Base-by-base conservation (phyloP, 352 stramenopile genomes). In the Pythium periplocum region DNA sequence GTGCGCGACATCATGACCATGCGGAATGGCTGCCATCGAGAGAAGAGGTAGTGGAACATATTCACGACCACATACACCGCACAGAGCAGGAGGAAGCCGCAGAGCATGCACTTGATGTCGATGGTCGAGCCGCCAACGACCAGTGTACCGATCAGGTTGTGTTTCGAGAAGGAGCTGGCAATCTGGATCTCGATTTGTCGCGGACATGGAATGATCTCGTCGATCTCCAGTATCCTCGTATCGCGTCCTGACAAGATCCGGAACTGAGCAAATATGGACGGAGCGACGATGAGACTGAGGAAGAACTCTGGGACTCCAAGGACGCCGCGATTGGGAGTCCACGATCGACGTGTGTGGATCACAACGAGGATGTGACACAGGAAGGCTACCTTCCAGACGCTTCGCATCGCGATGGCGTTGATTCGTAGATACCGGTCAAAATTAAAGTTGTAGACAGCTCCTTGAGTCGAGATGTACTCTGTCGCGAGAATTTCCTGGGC, bases 401-500 rank as follows among this genome's bases (percentile, higher is more conserved):
- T 10, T 17, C 7, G 26, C 43, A 17, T 48, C 43, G 43, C 12
- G 11, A 9, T 7, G 26, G 17, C 17, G 17, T 26, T 26, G 17
- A 26, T 26, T 26, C 17, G 17, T 26, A 26, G 17, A 26, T 26
- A 26, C 17, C 17, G 17, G 17, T 26, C 17, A 26, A 26, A 26
- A 0, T 26, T 26, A 26, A 26, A 26, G 17, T 26, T 26, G 17
- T 26, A 26, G 17, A 26, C 17, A 26, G 17, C 17, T 26, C 73
- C 73, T 1, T 48, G 51, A 9, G 62, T 33, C 0, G 71, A 66
- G 7, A 57, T 68, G 53, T 73, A 80, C 2, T 68, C 53, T 17
- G 53, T 54, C 30, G 69, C 55, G 0, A 77, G 49, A 0, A 78
- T 45, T 12, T 69, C 45, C 50, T 82, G 81, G 4, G 64, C 67